A percentile compares a stretch with the other conserved stretches of the same genome.
Conservation (phyloP, 176 grass and related monocot genomes). For the Aegilops umbellulata region DNA sequence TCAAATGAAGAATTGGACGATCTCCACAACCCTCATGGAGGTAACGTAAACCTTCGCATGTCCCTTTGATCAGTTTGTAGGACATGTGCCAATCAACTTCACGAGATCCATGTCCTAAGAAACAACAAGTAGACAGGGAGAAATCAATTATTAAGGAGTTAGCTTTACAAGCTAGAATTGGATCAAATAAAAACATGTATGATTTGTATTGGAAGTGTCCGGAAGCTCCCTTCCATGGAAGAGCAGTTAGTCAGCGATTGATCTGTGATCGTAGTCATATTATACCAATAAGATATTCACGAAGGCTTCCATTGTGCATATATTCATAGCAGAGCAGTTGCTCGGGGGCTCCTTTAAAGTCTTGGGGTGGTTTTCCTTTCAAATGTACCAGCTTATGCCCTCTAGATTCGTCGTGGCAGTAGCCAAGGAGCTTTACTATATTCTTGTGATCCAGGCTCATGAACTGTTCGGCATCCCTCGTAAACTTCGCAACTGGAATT, state of each 20-base stretch:
- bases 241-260: not conserved
- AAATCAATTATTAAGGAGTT: not conserved
- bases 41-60: not conserved
- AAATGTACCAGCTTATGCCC: not conserved
- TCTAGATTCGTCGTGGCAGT: not conserved
- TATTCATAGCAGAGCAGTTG: not conserved
- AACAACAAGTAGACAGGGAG: not conserved
- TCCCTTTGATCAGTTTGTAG: not conserved
- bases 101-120: not conserved
- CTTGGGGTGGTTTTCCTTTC: not conserved
- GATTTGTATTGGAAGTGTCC: too few species aligned
- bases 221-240: not conserved
- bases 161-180: not conserved
- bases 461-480: not conserved
- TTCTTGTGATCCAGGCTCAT: not conserved
- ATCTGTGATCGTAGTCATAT: not conserved
- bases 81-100: not conserved
- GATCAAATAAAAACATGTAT: not conserved
- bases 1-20: not conserved
- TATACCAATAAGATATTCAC: not conserved
- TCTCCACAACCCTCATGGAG: not conserved
- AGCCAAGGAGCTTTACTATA: not conserved
- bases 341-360: not conserved
- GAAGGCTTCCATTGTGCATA: not conserved
- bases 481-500: not conserved